Evolutionary conservation across 768 basidiomycete species (phyloP).

Genomic region (Termitomyces sp.): DNA sequence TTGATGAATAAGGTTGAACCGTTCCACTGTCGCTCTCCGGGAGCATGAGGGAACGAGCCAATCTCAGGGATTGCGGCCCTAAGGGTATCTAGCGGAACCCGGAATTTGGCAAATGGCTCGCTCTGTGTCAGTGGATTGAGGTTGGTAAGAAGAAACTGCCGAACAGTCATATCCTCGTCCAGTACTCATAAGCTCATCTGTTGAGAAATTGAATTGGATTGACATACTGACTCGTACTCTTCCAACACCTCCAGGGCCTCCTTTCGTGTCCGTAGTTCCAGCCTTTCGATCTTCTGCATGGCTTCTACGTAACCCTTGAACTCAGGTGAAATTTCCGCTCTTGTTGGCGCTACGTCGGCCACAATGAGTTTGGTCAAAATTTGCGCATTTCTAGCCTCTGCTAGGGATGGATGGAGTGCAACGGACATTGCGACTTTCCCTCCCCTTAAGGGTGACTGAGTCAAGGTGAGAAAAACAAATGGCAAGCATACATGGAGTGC

Average conservation of each 20-base stretch:
- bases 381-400: slow-evolving; percentile 19
- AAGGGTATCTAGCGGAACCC: slow-evolving; percentile 64
- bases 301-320: slow-evolving; percentile 58
- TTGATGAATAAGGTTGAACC: slow-evolving; percentile 69
- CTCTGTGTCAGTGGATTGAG: slow-evolving; percentile 30
- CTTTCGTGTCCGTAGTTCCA: slow-evolving; percentile 46
- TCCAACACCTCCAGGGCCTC: slow-evolving; percentile 61
- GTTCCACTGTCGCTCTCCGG: slow-evolving; percentile 41
- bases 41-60: slow-evolving; percentile 69
- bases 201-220: neutral
- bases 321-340: slow-evolving; percentile 47
- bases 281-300: slow-evolving; percentile 63
- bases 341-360: slow-evolving; percentile 72
- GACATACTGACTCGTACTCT: slow-evolving; percentile 52
- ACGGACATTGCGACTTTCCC: slow-evolving; percentile 74
- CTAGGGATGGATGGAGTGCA: slow-evolving; percentile 40
- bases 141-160: slow-evolving; percentile 82
- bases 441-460: slow-evolving; percentile 43
- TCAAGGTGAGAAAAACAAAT: neutral
- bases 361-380: slow-evolving; percentile 54
- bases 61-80: slow-evolving; percentile 52
- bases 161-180: slow-evolving; percentile 56
- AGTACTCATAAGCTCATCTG: neutral
- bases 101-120: slow-evolving; percentile 44
- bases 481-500: slow-evolving; percentile 70